Percentiles rank a stretch among this genome's conserved stretches.
Evolutionary conservation across 768 basidiomycete genomes (phyloP).

Genomic region (Tremella fuciformis): DNA sequence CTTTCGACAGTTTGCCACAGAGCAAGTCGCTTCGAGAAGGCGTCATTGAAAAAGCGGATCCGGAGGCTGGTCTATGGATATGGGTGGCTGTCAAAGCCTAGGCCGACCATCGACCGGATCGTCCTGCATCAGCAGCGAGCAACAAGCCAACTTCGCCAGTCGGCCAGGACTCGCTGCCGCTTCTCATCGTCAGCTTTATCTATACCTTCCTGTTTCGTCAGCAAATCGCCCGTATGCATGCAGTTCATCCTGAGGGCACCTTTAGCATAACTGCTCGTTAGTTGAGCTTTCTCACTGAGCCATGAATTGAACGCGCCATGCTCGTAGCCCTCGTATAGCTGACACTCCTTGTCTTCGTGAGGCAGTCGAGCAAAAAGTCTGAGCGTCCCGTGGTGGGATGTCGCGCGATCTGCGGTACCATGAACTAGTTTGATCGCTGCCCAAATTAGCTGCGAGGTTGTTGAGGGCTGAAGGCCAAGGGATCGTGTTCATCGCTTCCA

Average conservation of each 20-base stretch:
- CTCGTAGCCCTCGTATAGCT: conserved; percentile 54
- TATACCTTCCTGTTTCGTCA: conserved; percentile 38
- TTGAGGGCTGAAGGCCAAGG: too few species aligned
- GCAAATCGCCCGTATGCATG: neutral
- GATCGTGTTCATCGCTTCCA: too few species aligned
- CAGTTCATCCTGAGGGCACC: conserved; percentile 7
- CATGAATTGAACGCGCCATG: conserved; percentile 39
- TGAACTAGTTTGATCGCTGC: conserved; percentile 53
- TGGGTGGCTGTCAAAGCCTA: too few species aligned
- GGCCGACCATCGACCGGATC: neutral
- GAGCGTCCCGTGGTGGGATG: conserved; percentile 46
- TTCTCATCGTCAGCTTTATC: conserved; percentile 51
- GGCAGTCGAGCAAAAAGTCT: conserved; percentile 45
- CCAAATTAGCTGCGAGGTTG: neutral
- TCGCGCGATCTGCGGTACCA: conserved; percentile 50
- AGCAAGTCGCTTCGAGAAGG: too few species aligned
- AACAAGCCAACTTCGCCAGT: conserved; percentile 50
- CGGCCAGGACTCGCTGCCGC: conserved; percentile 49
- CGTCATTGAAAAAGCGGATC: too few species aligned
- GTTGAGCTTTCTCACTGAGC: neutral
- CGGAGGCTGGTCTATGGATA: too few species aligned
- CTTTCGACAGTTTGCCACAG: too few species aligned
- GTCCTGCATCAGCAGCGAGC: conserved; percentile 36
- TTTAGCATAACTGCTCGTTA: conserved; percentile 44
- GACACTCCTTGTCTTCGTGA: conserved; percentile 49